Evolutionary conservation across 176 grass and related monocot species (phyloP).

Genomic region (Raddia guianensis): DNA sequence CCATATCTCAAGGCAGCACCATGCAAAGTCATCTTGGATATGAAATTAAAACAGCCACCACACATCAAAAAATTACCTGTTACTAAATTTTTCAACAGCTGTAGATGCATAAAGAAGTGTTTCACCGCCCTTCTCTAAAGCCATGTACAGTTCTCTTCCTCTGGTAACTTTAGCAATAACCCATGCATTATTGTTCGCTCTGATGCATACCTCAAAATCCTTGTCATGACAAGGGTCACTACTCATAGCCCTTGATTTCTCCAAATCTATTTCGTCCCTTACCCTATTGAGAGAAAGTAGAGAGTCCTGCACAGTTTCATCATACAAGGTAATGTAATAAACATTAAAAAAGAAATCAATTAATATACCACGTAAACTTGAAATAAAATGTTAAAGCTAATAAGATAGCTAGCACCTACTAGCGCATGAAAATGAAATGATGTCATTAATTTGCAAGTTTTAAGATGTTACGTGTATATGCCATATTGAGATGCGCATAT

Average conservation of each 20-base stretch:
- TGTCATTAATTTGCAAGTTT: neutral
- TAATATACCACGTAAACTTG: constrained; percentile 10
- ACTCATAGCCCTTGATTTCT: constrained; percentile 68
- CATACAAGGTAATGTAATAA: constrained; percentile 15
- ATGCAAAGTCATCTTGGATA: neutral
- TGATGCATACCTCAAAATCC: constrained; percentile 81
- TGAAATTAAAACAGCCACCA: constrained; percentile 4
- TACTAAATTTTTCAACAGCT: constrained; percentile 95
- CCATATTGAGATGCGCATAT: neutral
- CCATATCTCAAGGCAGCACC: constrained; percentile 3
- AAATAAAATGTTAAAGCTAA: neutral
- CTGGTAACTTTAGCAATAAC: constrained; percentile 81
- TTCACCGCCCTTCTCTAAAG: constrained; percentile 84
- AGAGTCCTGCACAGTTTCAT: constrained; percentile 66
- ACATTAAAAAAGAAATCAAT: constrained; percentile 16
- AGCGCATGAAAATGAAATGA: constrained; percentile 11
- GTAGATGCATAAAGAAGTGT: constrained; percentile 92
- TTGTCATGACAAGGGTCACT: constrained; percentile 62
- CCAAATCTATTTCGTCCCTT: constrained; percentile 84
- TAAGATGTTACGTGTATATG: neutral
- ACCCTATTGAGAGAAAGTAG: constrained; percentile 77
- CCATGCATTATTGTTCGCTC: constrained; percentile 88
- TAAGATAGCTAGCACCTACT: neutral
- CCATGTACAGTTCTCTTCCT: constrained; percentile 92
- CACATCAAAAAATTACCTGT: constrained; percentile 64